Evolutionary conservation across 1,139 yeast genomes (phyloP), one percentile per base, ranked within the genome.

Genomic region (Diutina mesorugosa): DNA sequence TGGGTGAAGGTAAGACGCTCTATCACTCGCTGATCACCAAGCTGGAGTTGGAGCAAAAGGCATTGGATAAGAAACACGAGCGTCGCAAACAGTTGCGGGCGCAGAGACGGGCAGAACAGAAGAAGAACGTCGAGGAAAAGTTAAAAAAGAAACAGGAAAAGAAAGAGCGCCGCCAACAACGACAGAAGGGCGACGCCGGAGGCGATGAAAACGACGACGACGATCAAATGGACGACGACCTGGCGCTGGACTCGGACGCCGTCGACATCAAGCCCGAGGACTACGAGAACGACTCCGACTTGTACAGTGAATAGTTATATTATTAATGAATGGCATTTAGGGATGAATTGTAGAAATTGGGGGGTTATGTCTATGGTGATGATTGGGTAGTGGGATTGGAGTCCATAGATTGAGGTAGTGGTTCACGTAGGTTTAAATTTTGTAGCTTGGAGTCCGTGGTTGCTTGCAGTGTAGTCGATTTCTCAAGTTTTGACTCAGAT

Each of bases 1-100:
- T 91, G 55, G 99, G 99, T 55, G 66, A 77, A 5, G 72, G 77
- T 35, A 90, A 90, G 72, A 89, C 95, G 18, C 70, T 95, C 60
- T 89, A 87, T 70, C 99, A 95, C 67, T 78, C 89, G 51, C 77
- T 74, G 56, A 75, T 89, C 58, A 72, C 74, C 57, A 91, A 90
- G 72, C 69, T 87, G 2, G 75, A 77, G 58, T 69, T 74, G 56
- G 95, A 91, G 68, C 72, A 79, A 47, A 74, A 75, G 61, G 77
- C 72, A 50, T 71, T 90, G 64, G 95, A 89, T 61, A 78, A 80
- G 70, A 79, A 74, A 65, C 97, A 90, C 67, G 80, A 80, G 53
- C 75, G 75, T 60, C 81, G 80, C 67, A 76, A 78, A 65, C 79
- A 78, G 65, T 71, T 85, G 62, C 88, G 84, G 71, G 86, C 80